phyloP scores from a whole-genome alignment of 176 grass and related monocot genomes.

The Aechmea fasciata region DNA sequence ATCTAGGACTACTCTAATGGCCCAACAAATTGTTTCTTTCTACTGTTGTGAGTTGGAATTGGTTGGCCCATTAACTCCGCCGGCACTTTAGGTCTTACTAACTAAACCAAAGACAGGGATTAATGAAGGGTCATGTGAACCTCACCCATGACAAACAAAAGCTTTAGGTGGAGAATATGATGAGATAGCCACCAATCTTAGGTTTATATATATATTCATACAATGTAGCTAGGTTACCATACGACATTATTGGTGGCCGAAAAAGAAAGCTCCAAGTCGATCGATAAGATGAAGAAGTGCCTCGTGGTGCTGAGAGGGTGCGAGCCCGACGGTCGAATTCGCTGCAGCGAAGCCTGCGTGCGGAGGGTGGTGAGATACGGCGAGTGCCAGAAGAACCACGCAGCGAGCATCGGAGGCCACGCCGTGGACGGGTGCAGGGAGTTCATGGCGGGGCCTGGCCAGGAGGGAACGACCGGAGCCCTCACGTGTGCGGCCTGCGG shows the following conservation, averaged over 20 bases:
- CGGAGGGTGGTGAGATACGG: constrained; percentile 35
- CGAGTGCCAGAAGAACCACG: constrained; percentile 81
- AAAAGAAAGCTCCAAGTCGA: too few relatives aligned
- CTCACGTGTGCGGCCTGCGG: constrained; percentile 64
- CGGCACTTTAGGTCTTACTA: constrained; percentile 62
- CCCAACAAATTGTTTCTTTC: constrained; percentile 63
- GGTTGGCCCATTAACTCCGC: constrained; percentile 81
- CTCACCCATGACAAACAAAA: constrained; percentile 14
- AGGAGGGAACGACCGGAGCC: constrained; percentile 40
- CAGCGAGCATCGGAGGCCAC: constrained; percentile 51
- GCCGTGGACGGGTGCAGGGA: constrained; percentile 70
- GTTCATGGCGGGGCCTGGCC: constrained; percentile 52
- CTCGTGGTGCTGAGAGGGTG: constrained; percentile 56
- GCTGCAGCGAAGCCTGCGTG: constrained; percentile 38
- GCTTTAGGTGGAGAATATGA: constrained; percentile 23
- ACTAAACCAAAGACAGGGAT: constrained; percentile 34
- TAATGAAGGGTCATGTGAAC: constrained; percentile 47
- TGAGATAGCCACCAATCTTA: background rate
- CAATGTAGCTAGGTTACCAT: background rate
- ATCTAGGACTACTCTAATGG: constrained; percentile 59
- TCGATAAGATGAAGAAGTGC: constrained; percentile 49
- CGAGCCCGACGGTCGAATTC: constrained; percentile 30
- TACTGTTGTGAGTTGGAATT: constrained; percentile 62
- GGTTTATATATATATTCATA: background rate
- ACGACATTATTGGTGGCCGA: too few relatives aligned